Evolutionary conservation across 106 monocot species (phyloP), one percentile per base, ranked within the genome.

Genomic region (Agapanthus africanus): DNA sequence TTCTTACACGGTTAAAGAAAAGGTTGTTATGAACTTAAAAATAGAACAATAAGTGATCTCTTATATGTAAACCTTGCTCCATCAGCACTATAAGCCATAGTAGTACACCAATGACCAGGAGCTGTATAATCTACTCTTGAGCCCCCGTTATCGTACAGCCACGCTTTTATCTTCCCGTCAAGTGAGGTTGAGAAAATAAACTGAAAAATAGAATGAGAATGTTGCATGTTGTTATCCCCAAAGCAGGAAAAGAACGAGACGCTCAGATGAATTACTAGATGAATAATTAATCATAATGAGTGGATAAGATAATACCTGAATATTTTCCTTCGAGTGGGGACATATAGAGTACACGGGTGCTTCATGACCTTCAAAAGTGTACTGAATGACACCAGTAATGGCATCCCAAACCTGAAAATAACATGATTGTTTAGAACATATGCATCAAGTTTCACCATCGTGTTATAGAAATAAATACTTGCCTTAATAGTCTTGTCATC

Each of bases 71-170:
- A 91, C 90, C 90, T 87, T 34, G 76, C 46, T 54, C 90, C 87
- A 63, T 91, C 87, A 67, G 87, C 87, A 79, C 90, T 91, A 63
- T 91, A 91, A 50, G 90, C 81, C 90, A 91, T 87, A 41, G 87
- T 87, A 26, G 90, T 91, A 51, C 90, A 87, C 81, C 81, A 91
- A 34, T 72, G 83, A 23, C 90, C 90, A 22, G 90, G 90, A 22
- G 90, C 90, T 51, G 84, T 83, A 77, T 84, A 91, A 84, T 84
- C 90, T 36, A 87, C 81, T 64, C 79, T 74, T n/a, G 90, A 84
- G 18, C 90, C 84, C 63, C 71, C 25, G 72, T 87, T 91, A 65
- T 84, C 87, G 74, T 91, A 86, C 25, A 76, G 27, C 86, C 90
- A 86, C 44, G 71, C 76, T 68, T 90, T 86, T 37, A 86, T 81